A percentile compares a stretch with the other conserved stretches of the same genome.
Evolutionary conservation across 139 green algal species (phyloP).

Genomic region (Chlorella ohadii): DNA sequence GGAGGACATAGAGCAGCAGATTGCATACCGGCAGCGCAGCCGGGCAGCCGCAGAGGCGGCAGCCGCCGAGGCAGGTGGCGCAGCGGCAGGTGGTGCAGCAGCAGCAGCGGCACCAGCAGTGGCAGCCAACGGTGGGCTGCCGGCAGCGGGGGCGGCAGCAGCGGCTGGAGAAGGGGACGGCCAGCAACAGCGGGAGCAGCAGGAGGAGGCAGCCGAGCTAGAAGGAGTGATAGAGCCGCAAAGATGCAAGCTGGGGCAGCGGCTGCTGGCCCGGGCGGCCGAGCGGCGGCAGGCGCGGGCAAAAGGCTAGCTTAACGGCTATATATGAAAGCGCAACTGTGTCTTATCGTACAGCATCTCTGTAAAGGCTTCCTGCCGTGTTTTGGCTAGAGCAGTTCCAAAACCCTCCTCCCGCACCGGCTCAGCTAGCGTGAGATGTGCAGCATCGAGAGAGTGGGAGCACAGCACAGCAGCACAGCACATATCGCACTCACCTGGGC

Average conservation of each 20-base stretch:
- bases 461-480: too few species aligned
- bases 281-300: not conserved
- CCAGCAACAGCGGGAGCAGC: not conserved
- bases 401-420: too few species aligned
- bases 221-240: not conserved
- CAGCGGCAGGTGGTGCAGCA: too few species aligned
- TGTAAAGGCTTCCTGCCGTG: too few species aligned
- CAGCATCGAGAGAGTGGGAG: too few species aligned
- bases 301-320: too few species aligned
- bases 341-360: too few species aligned
- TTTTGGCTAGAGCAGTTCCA: too few species aligned
- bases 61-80: too few species aligned
- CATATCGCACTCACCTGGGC: too few species aligned
- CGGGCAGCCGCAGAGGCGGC: not conserved
- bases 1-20: not conserved
- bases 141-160: not conserved
- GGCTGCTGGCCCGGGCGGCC: not conserved
- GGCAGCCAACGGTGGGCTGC: not conserved
- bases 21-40: not conserved
- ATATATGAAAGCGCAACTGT: too few species aligned
- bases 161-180: not conserved
- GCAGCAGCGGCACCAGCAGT: not conserved
- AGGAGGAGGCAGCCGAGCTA: not conserved
- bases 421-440: too few species aligned
- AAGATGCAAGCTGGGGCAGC: slow-evolving; percentile 22